Percentiles rank a stretch among this genome's conserved stretches.
Conservation (phyloP, 2,329 filamentous ascomycete genomes). For the Sporothrix inflata region DNA sequence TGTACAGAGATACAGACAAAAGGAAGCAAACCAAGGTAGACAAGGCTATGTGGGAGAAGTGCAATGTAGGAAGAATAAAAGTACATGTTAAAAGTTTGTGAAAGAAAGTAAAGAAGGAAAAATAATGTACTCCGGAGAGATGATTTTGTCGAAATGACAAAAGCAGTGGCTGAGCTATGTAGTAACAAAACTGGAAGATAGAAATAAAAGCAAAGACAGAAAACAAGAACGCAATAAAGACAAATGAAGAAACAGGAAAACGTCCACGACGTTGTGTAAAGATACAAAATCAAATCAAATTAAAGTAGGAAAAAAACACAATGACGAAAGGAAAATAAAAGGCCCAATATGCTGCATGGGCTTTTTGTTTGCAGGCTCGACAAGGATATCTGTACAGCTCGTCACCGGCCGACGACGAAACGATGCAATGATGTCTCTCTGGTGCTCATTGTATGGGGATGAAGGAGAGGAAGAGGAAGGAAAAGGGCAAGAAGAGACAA, state of each 20-base stretch:
- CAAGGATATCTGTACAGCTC: neutral
- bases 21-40: neutral
- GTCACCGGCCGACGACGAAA: neutral
- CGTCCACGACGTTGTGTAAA: neutral
- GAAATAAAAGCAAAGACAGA: neutral
- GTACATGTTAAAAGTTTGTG: no score
- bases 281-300: neutral
- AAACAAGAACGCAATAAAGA: neutral
- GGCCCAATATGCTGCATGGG: neutral
- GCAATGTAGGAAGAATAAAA: no score
- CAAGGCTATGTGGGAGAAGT: no score
- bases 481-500: neutral
- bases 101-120: neutral
- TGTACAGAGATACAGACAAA: neutral
- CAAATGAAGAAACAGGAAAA: neutral
- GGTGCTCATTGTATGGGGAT: neutral
- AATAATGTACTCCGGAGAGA: neutral
- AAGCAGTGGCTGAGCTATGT: slow-evolving; percentile 2
- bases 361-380: neutral
- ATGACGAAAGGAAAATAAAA: neutral
- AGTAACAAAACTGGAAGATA: no score
- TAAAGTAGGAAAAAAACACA: neutral
- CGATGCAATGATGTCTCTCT: neutral
- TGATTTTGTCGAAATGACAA: neutral
- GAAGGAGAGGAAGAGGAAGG: neutral